Conservation (phyloP, 345 rosid species). For the Adansonia digitata region DNA sequence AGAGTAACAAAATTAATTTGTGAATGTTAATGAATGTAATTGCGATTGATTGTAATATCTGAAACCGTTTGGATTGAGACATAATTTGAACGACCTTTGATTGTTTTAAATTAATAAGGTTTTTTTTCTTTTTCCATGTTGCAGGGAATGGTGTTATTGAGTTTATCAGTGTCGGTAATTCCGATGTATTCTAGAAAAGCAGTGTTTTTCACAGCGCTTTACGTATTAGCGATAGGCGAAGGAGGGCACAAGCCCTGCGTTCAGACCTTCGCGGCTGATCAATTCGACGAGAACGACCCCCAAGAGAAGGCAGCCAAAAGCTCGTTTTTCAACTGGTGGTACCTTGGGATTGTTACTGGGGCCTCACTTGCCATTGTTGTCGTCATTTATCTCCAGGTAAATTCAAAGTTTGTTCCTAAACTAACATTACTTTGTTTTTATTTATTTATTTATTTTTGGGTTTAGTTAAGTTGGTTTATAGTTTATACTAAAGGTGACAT, state of each 20-base stretch:
- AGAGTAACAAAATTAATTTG: too few species aligned
- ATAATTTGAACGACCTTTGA: neutral
- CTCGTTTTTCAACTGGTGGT: constrained; percentile 97
- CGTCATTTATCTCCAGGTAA: constrained; percentile 42
- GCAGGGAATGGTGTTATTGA: constrained; percentile 73
- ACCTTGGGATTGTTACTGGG: constrained; percentile 48
- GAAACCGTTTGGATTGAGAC: too few species aligned
- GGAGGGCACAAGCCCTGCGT: constrained; percentile 96
- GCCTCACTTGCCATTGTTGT: constrained; percentile 56
- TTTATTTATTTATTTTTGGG: too few species aligned
- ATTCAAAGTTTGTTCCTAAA: neutral
- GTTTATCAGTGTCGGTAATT: constrained; percentile 53
- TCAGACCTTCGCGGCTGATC: constrained; percentile 94
- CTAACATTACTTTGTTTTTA: neutral
- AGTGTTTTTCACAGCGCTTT: constrained; percentile 66
- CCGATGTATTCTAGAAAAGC: constrained; percentile 31
- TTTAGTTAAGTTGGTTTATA: too few species aligned
- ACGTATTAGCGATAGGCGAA: constrained; percentile 72
- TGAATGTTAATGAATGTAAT: too few species aligned
- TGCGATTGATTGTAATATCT: too few species aligned
- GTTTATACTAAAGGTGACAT: too few species aligned
- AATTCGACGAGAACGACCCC: constrained; percentile 56
- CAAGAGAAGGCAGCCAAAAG: constrained; percentile 70
- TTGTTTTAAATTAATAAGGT: neutral
- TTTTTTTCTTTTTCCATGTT: neutral